Conservation (phyloP, 768 basidiomycete genomes). For the Sarcodon aspratus region DNA sequence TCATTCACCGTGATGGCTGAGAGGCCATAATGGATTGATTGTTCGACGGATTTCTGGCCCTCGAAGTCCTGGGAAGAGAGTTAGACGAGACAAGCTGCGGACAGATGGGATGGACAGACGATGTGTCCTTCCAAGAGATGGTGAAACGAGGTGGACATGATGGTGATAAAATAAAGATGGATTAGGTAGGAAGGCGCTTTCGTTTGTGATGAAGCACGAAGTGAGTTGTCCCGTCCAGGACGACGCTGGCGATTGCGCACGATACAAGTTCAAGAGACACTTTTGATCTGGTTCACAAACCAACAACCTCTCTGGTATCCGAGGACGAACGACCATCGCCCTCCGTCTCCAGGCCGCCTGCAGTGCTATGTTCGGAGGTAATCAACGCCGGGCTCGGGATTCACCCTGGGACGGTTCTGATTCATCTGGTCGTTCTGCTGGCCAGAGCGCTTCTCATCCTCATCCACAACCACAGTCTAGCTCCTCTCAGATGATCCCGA, state of each 20-base stretch:
- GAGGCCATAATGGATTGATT: slow-evolving; percentile 30
- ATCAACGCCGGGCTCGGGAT: background rate
- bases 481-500: slow-evolving; percentile 9
- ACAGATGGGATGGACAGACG: background rate
- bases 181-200: no score
- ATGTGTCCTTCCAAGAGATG: background rate
- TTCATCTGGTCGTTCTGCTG: background rate
- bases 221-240: no score
- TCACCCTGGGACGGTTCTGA: background rate
- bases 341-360: no score
- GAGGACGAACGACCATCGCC: no score
- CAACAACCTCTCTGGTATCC: no score
- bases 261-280: no score
- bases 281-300: no score
- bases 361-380: background rate
- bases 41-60: slow-evolving; percentile 44
- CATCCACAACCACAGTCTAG: slow-evolving; percentile 1
- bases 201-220: no score
- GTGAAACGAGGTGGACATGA: slow-evolving; percentile 1
- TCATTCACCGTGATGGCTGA: slow-evolving; percentile 33
- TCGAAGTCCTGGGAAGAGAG: slow-evolving; percentile 39
- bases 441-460: background rate
- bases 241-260: no score
- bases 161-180: background rate
- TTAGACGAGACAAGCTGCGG: background rate